Conservation (phyloP, 202 grass and related monocot genomes). For the Cymbopogon flexuosus region DNA sequence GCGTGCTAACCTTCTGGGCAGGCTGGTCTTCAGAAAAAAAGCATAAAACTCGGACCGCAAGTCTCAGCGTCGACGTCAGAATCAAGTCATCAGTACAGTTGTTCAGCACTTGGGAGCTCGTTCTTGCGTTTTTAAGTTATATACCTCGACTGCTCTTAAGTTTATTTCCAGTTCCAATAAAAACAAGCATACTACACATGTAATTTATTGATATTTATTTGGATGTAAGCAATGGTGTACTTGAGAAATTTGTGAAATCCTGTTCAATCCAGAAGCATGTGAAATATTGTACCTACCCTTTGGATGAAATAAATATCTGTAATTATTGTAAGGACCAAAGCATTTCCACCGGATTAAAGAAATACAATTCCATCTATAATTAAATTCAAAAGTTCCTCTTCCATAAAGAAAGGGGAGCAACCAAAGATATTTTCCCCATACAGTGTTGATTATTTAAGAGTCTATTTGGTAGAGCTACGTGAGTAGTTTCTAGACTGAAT, state of each 20-base stretch:
- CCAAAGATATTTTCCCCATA: no score
- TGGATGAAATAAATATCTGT: no score
- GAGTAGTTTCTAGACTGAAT: no score
- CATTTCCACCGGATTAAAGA: no score
- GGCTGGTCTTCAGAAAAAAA: conserved; percentile 41
- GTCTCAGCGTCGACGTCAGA: not conserved
- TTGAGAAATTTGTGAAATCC: not conserved
- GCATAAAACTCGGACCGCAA: not conserved
- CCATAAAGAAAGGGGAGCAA: no score
- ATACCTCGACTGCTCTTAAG: not conserved
- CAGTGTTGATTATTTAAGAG: no score
- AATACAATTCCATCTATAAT: no score
- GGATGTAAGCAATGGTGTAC: not conserved
- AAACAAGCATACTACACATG: not conserved
- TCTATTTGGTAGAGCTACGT: no score
- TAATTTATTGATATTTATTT: conserved; percentile 2
- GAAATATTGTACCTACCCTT: no score
- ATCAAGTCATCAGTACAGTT: not conserved
- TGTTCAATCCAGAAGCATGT: not conserved
- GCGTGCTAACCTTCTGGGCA: conserved; percentile 30
- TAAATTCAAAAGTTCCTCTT: no score
- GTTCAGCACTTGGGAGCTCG: not conserved
- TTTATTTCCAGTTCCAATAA: conserved; percentile 21
- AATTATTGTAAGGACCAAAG: no score
- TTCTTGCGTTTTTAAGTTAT: not conserved